phyloP scores from a whole-genome alignment of 2,329 filamentous ascomycete species.

The Gliomastix tumulicola region DNA sequence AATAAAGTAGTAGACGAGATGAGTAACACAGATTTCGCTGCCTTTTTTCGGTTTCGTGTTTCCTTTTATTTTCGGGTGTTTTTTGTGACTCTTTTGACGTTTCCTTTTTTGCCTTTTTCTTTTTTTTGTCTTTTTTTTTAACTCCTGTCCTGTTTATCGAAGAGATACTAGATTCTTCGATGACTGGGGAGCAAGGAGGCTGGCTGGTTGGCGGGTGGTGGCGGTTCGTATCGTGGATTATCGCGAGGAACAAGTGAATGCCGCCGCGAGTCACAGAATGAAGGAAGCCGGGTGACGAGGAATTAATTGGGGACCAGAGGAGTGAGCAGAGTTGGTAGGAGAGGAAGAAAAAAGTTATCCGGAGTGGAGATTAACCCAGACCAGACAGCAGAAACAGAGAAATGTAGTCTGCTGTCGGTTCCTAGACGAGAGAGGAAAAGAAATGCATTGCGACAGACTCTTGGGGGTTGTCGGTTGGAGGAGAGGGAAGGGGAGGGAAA shows the following conservation, averaged over 20 bases:
- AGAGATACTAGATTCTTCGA: too few species aligned
- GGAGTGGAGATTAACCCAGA: constrained; percentile 21
- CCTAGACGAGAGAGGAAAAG: constrained; percentile 33
- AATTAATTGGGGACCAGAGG: constrained; percentile 3
- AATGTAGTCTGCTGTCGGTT: constrained; percentile 13
- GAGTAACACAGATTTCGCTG: constrained; percentile 2
- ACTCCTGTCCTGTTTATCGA: too few species aligned
- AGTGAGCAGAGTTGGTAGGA: constrained; percentile 6
- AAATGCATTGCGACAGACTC: constrained; percentile 46
- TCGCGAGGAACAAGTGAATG: constrained; percentile 46
- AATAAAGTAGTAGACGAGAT: background rate
- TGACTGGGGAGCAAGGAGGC: too few species aligned
- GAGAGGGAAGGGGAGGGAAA: constrained; percentile 28
- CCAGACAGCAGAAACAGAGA: constrained; percentile 52
- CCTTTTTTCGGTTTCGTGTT: too few species aligned
- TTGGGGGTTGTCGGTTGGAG: constrained; percentile 37
- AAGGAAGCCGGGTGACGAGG: constrained; percentile 7
- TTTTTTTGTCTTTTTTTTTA: background rate
- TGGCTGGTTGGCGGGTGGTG: too few species aligned
- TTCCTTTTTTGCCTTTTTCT: too few species aligned
- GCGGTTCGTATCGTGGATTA: too few species aligned
- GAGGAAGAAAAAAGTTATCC: constrained; percentile 8
- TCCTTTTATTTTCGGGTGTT: too few species aligned
- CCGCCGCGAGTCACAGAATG: constrained; percentile 26
- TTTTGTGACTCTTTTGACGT: too few species aligned